phyloP scores from a whole-genome alignment of 164 flowering plant species.

The Litsea cubeba region DNA sequence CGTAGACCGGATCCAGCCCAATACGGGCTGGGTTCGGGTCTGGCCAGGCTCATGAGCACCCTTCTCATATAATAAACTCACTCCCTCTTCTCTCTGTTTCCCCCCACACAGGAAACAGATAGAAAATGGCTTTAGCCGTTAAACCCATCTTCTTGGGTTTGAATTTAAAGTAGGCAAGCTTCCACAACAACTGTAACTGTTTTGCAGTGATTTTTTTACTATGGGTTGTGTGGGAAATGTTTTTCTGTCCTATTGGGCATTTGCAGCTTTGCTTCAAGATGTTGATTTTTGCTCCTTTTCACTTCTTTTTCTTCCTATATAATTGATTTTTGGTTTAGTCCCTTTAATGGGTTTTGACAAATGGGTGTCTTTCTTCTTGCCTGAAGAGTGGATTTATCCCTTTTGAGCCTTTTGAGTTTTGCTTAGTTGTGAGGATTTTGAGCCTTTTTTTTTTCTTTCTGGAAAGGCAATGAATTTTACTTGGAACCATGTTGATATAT shows the following conservation, averaged over 20 bases:
- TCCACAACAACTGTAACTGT: neutral
- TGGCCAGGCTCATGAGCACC: too few species aligned
- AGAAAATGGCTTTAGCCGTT: conserved; percentile 23
- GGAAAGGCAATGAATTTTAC: neutral
- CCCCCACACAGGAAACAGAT: neutral
- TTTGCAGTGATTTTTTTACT: neutral
- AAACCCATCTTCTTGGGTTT: conserved; percentile 12
- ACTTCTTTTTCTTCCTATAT: neutral
- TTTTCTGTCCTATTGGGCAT: neutral
- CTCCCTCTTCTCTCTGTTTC: too few species aligned
- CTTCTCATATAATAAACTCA: too few species aligned
- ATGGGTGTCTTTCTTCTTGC: neutral
- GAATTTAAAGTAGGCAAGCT: conserved; percentile 17
- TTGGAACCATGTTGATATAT: neutral
- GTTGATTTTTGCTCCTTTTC: neutral
- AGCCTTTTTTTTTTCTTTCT: neutral
- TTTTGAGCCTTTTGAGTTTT: neutral
- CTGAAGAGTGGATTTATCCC: neutral
- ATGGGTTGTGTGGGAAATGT: neutral
- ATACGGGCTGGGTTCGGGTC: too few species aligned
- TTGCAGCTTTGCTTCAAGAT: neutral
- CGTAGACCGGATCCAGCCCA: too few species aligned
- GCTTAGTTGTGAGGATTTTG: neutral
- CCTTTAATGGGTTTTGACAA: too few species aligned
- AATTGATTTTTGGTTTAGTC: neutral